These are phyloP conservation scores for Pythium plurisporium DNA, from an alignment of 352 stramenopile species.

Conservation along the genomic window DNA sequence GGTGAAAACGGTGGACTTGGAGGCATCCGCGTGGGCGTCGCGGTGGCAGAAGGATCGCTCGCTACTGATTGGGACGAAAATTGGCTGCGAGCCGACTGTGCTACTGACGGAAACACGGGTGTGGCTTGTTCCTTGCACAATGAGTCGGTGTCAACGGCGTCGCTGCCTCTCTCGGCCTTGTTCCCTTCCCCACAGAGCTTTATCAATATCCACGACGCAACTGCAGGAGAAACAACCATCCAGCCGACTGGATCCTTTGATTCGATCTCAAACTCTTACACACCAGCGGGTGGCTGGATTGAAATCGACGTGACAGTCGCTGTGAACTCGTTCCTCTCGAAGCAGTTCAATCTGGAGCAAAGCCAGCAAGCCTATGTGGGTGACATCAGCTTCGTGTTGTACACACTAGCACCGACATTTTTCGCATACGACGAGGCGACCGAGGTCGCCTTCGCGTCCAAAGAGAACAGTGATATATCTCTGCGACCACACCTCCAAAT, in stretches of 20 bases:
- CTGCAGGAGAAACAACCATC: conserved; percentile 30
- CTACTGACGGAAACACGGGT: conserved; percentile 12
- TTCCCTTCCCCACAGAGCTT: conserved; percentile 34
- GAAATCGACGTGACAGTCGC: conserved; percentile 66
- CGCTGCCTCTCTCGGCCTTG: conserved; percentile 20
- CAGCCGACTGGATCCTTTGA: conserved; percentile 34
- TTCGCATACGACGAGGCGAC: conserved; percentile 53
- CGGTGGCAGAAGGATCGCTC: conserved; percentile 14
- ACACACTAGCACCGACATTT: conserved; percentile 31
- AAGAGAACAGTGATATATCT: conserved; percentile 31
- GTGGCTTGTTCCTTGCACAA: conserved; percentile 7
- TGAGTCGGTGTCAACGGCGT: background rate
- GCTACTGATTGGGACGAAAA: conserved; percentile 37
- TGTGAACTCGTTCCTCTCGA: conserved; percentile 44
- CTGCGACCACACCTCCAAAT: conserved; percentile 40
- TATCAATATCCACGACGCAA: conserved; percentile 18
- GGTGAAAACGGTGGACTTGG: conserved; percentile 63
- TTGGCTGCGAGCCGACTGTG: conserved; percentile 27
- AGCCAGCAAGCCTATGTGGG: conserved; percentile 1
- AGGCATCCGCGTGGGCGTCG: conserved; percentile 47
- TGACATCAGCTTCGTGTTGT: conserved; percentile 48
- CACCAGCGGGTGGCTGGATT: conserved; percentile 40
- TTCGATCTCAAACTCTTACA: conserved; percentile 32
- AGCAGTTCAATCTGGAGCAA: conserved; percentile 14
- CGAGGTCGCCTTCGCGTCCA: conserved; percentile 56